Evolutionary conservation across 2,329 filamentous ascomycete species (phyloP).

Genomic region (Diplocarpon mali): DNA sequence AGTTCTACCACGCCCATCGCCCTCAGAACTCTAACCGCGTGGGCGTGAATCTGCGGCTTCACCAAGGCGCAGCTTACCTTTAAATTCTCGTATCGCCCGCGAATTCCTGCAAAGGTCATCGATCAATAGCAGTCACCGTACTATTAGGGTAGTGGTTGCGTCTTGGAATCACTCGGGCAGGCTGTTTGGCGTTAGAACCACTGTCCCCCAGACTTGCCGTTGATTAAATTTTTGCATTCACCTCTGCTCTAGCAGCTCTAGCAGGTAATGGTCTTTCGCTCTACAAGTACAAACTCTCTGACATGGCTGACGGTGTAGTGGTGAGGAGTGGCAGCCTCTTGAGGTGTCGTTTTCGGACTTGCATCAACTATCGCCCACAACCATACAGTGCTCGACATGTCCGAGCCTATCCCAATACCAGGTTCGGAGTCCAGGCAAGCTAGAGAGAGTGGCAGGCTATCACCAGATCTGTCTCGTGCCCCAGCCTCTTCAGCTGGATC

Average conservation of each 20-base stretch:
- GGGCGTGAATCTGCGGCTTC: constrained; percentile 3
- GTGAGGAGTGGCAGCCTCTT: constrained; percentile 32
- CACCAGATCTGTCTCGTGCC: constrained; percentile 15
- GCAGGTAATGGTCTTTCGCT: background rate
- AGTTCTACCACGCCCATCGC: constrained; percentile 9
- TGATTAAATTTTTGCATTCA: too few relatives aligned
- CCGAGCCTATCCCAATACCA: constrained; percentile 31
- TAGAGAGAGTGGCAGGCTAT: constrained; percentile 13
- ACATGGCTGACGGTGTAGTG: constrained; percentile 34
- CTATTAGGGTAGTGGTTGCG: too few relatives aligned
- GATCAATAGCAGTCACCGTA: too few relatives aligned
- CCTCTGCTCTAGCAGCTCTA: too few relatives aligned
- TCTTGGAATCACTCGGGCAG: constrained; percentile 10
- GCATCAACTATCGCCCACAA: constrained; percentile 28
- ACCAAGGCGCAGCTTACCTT: constrained; percentile 6
- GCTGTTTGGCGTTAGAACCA: constrained; percentile 1
- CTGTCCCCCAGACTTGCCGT: background rate
- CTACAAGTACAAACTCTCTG: background rate
- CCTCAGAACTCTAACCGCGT: constrained; percentile 7
- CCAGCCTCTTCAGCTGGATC: constrained; percentile 33
- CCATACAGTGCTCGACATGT: constrained; percentile 34
- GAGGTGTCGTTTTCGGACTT: constrained; percentile 31
- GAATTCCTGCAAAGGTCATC: too few relatives aligned
- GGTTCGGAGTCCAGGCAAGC: constrained; percentile 16
- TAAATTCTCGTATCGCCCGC: constrained; percentile 1